Evolutionary conservation across 2,329 filamentous ascomycete genomes (phyloP).

Genomic region (Xylariaceae sp.): DNA sequence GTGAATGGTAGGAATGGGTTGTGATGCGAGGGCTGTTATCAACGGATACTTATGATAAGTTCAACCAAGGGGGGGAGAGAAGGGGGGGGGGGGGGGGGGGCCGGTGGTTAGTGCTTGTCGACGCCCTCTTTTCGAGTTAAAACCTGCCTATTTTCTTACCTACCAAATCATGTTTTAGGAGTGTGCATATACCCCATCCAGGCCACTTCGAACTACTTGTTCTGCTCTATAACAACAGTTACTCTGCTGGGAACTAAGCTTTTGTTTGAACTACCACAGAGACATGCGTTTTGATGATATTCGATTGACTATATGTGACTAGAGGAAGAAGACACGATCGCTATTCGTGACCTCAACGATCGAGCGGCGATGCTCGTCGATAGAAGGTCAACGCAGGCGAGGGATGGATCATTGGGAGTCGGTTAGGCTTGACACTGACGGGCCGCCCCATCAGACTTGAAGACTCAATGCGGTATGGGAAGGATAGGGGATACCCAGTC

Average conservation of each 20-base stretch:
- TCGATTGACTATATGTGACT: background rate
- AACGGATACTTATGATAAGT: slow-evolving; percentile 5
- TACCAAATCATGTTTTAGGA: slow-evolving; percentile 9
- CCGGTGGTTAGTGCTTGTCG: slow-evolving; percentile 5
- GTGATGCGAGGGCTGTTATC: slow-evolving; percentile 9
- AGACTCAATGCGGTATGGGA: too few species aligned
- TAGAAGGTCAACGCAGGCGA: too few species aligned
- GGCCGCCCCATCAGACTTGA: too few species aligned
- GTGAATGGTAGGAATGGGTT: background rate
- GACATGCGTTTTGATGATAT: slow-evolving; percentile 8
- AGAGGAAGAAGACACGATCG: background rate
- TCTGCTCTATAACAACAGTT: slow-evolving; percentile 1
- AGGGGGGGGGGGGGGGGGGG: slow-evolving; percentile 2
- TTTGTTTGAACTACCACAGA: slow-evolving; percentile 6
- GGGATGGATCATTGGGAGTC: too few species aligned
- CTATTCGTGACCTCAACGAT: too few species aligned
- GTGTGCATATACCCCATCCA: slow-evolving; percentile 19
- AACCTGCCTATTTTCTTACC: background rate
- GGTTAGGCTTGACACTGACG: too few species aligned
- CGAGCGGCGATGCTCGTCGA: too few species aligned
- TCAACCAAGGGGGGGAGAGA: background rate
- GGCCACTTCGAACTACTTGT: background rate
- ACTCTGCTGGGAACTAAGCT: slow-evolving; percentile 2
- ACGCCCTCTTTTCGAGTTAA: background rate
- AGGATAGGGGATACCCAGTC: too few species aligned